Evolutionary conservation across 495 filamentous ascomycete genomes (phyloP), one percentile per base, ranked within the genome.

Genomic region (Hyaloscypha finlandica): DNA sequence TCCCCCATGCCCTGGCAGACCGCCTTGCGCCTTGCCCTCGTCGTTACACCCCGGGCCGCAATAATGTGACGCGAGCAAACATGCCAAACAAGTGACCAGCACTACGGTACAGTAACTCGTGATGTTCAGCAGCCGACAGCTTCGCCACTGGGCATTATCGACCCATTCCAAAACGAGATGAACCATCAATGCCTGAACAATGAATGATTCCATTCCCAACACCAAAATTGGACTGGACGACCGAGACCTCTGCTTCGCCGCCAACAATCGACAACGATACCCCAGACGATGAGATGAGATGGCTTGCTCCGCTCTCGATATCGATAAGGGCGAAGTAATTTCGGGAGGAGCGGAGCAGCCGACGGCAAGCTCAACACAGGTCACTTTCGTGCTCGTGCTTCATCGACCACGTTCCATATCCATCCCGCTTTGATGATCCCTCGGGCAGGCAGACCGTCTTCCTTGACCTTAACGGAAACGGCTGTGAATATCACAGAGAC

Each of bases 351-450:
- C 19, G 45, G 51, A 64, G 31, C 31, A 45, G 14, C 29, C 35
- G 29, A 45, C 11, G 11, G 48, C 14, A 30, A 12, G 33, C 9
- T 12, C 12, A 37, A 55, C 48, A 59, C 63, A 33, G 53, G 56
- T 57, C 62, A 64, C 62, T 20, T 37, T 42, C 51, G 20, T 22
- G 62, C 62, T 64, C 62, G 52, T 56, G 62, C 62, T 57, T 32
- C 31, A 20, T 12, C 53, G 42, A 29, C 37, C 16, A n/a, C 53
- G 35, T 25, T 59, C 53, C 35, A 39, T 25, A 25, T 25, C 25
- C 25, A 25, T 25, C 22, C 25, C 63, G 31, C 30, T 37, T 53
- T 54, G 45, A 39, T 22, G 11, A 39, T 56, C 8, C 5, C 11
- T 20, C 31, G 32, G 56, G 35, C 29, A 61, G 33, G 59, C 39